These are phyloP conservation scores for Hypholoma sublateritium DNA, from an alignment of 768 basidiomycete species.

Conservation along the genomic window DNA sequence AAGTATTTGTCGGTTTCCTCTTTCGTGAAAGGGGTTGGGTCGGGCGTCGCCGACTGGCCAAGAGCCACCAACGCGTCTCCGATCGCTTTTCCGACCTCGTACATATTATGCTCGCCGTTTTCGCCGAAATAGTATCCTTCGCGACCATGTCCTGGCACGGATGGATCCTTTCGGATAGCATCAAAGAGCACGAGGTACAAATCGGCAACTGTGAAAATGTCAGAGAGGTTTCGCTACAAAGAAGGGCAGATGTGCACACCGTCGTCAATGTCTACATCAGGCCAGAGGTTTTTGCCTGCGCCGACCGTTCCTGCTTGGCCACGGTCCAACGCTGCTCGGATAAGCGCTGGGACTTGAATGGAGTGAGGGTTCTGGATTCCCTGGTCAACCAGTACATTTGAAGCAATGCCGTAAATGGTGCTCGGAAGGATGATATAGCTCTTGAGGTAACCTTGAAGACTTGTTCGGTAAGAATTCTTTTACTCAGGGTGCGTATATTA, in stretches of 20 bases:
- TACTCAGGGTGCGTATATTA: slow-evolving; percentile 8
- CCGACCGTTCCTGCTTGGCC: slow-evolving; percentile 55
- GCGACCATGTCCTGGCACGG: slow-evolving; percentile 41
- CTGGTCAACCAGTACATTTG: slow-evolving; percentile 44
- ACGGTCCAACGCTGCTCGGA: slow-evolving; percentile 45
- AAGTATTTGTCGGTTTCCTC: slow-evolving; percentile 45
- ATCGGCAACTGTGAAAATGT: slow-evolving; percentile 31
- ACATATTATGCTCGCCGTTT: slow-evolving; percentile 46
- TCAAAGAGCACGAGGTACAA: slow-evolving; percentile 47
- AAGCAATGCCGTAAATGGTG: slow-evolving; percentile 59
- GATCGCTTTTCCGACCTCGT: slow-evolving; percentile 40
- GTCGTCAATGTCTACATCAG: slow-evolving; percentile 53
- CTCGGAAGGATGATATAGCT: slow-evolving; percentile 51
- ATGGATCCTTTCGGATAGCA: slow-evolving; percentile 28
- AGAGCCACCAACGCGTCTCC: slow-evolving; percentile 36
- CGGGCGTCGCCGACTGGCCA: slow-evolving; percentile 34
- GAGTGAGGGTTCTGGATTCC: slow-evolving; percentile 56
- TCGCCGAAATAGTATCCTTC: slow-evolving; percentile 58
- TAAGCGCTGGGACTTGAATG: slow-evolving; percentile 47
- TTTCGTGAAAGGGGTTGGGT: slow-evolving; percentile 45
- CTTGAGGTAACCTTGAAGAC: slow-evolving; percentile 42
- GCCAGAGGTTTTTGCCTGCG: slow-evolving; percentile 57
- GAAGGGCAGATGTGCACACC: slow-evolving; percentile 25
- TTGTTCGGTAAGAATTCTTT: background rate
- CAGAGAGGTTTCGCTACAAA: background rate